Conservation (phyloP, 768 basidiomycete species). For the Guyanaporus albipodus region DNA sequence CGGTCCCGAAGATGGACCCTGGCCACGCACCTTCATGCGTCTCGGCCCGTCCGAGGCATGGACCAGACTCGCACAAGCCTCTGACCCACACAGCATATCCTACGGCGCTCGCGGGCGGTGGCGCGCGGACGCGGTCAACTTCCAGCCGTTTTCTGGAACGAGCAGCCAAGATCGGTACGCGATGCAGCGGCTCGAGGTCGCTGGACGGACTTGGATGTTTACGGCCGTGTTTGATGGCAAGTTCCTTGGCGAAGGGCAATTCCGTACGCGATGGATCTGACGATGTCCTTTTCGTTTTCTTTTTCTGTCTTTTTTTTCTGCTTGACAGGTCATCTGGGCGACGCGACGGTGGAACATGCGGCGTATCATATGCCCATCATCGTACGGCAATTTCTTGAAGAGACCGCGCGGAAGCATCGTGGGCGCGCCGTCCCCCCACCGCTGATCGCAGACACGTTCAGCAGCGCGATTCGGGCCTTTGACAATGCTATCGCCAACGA, state of each 20-base stretch:
- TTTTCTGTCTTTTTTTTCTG: not conserved
- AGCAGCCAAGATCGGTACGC: constrained; percentile 64
- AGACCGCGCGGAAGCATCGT: constrained; percentile 37
- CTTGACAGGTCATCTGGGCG: constrained; percentile 58
- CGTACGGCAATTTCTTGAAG: constrained; percentile 53
- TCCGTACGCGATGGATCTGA: not conserved
- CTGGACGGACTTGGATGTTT: constrained; percentile 57
- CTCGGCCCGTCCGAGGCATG: constrained; percentile 51
- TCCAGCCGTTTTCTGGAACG: constrained; percentile 55
- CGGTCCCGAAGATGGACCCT: constrained; percentile 60
- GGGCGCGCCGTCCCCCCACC: constrained; percentile 41
- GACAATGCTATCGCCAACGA: constrained; percentile 67
- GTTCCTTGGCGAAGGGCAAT: constrained; percentile 17
- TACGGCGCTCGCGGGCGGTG: constrained; percentile 37
- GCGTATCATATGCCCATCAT: constrained; percentile 66
- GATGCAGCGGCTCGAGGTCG: constrained; percentile 52
- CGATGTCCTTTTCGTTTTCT: not conserved
- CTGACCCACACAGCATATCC: constrained; percentile 45
- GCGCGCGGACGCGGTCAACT: constrained; percentile 60
- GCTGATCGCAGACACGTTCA: constrained; percentile 53
- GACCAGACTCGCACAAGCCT: constrained; percentile 46
- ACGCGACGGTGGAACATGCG: constrained; percentile 66
- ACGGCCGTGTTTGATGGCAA: constrained; percentile 69
- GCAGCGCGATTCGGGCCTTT: constrained; percentile 54
- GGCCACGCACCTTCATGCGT: constrained; percentile 56